Conservation (phyloP, 2,329 filamentous ascomycete species). For the Sclerotinia borealis region DNA sequence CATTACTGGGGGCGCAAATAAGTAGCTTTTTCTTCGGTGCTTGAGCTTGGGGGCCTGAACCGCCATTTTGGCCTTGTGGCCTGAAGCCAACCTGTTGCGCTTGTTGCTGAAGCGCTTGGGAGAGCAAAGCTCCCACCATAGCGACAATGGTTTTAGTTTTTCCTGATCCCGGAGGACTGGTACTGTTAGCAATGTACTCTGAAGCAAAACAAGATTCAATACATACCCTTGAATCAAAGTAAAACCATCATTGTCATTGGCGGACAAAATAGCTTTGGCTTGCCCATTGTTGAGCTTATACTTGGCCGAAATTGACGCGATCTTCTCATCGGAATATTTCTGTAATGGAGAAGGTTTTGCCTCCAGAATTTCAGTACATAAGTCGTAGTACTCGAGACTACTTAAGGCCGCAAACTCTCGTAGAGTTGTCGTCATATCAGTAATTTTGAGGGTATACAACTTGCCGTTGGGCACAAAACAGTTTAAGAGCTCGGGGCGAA, state of each 20-base stretch:
- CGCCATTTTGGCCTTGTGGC: conserved; percentile 32
- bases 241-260: conserved; percentile 92
- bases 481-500: conserved; percentile 45
- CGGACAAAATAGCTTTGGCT: conserved; percentile 84
- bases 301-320: conserved; percentile 63
- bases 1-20: conserved; percentile 97
- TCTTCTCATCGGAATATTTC: conserved; percentile 67
- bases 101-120: conserved; percentile 39
- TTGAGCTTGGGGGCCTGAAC: conserved; percentile 32
- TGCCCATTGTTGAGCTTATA: conserved; percentile 86
- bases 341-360: conserved; percentile 87
- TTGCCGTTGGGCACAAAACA: conserved; percentile 63
- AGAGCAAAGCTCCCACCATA: conserved; percentile 84
- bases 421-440: conserved; percentile 90
- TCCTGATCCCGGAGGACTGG: conserved; percentile 83
- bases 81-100: conserved; percentile 23
- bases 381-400: conserved; percentile 89
- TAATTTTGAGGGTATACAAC: conserved; percentile 74
- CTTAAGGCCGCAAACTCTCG: conserved; percentile 90
- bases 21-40: conserved; percentile 71
- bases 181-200: conserved; percentile 24
- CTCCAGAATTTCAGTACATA: conserved; percentile 85
- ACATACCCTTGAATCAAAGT: conserved; percentile 83
- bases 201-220: not conserved
- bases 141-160: conserved; percentile 98